Percentiles rank a stretch among this genome's conserved stretches.
phyloP scores from a whole-genome alignment of 208 protist genomes.

The Crithidia brevicula region DNA sequence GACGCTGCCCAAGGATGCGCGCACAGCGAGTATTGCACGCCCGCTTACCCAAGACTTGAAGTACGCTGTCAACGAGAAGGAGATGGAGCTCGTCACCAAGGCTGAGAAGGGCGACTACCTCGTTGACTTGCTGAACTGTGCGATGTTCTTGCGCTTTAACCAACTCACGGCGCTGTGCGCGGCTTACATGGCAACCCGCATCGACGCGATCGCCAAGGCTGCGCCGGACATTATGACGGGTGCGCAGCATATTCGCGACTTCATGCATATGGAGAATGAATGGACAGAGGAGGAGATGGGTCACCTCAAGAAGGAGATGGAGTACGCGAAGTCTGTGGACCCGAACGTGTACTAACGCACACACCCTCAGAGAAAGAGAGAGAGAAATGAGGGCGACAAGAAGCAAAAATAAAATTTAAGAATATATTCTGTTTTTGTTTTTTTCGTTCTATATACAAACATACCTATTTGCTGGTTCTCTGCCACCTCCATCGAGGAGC shows the following conservation, averaged over 20 bases:
- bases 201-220: conserved; percentile 58
- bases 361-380: no score
- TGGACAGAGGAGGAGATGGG: conserved; percentile 76
- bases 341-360: conserved; percentile 59
- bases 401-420: not conserved
- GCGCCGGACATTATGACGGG: conserved; percentile 76
- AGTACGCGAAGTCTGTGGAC: conserved; percentile 67
- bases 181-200: conserved; percentile 60
- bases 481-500: no score
- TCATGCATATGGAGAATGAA: conserved; percentile 72
- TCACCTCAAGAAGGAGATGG: conserved; percentile 71
- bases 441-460: no score
- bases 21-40: conserved; percentile 45
- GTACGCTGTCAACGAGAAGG: conserved; percentile 31
- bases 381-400: no score
- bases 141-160: conserved; percentile 50
- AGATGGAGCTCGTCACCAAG: conserved; percentile 49
- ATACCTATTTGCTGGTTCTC: no score
- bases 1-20: conserved; percentile 23
- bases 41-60: conserved; percentile 43
- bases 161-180: conserved; percentile 51
- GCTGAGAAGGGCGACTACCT: conserved; percentile 46
- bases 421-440: not conserved
- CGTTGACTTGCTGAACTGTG: conserved; percentile 53
- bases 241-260: conserved; percentile 57